Evolutionary conservation across 345 rosid species (phyloP).

Genomic region (Eucalyptus camaldulensis): DNA sequence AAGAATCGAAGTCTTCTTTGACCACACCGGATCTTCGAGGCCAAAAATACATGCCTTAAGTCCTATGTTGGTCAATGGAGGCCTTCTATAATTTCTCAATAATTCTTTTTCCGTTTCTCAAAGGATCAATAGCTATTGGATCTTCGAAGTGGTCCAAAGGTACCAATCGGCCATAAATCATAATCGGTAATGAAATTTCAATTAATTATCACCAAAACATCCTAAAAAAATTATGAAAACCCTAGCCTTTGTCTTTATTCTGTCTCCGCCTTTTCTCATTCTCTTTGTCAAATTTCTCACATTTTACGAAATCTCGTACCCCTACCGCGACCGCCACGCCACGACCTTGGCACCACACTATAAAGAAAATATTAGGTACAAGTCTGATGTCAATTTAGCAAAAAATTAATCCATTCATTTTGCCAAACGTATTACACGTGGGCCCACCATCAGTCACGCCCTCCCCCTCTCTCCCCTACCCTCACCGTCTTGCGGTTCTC

Average conservation of each 20-base stretch:
- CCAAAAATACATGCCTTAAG: background rate
- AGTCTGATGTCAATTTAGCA: no score
- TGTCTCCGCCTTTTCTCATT: background rate
- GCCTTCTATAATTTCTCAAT: background rate
- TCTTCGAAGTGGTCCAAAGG: background rate
- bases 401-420: no score
- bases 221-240: background rate
- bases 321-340: background rate
- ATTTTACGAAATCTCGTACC: background rate
- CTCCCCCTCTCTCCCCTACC: no score
- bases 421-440: no score
- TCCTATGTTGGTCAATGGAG: background rate
- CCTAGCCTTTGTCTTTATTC: background rate
- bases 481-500: no score
- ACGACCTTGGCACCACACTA: background rate
- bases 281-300: background rate
- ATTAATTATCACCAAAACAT: background rate
- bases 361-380: no score
- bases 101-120: background rate
- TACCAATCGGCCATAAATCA: background rate
- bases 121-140: background rate
- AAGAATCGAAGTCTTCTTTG: background rate
- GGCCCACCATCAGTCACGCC: no score
- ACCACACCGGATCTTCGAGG: background rate
- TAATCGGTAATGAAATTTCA: background rate